Base-by-base conservation (phyloP, 371 early-diverging fungal genomes). In the Mortierella sp. region DNA sequence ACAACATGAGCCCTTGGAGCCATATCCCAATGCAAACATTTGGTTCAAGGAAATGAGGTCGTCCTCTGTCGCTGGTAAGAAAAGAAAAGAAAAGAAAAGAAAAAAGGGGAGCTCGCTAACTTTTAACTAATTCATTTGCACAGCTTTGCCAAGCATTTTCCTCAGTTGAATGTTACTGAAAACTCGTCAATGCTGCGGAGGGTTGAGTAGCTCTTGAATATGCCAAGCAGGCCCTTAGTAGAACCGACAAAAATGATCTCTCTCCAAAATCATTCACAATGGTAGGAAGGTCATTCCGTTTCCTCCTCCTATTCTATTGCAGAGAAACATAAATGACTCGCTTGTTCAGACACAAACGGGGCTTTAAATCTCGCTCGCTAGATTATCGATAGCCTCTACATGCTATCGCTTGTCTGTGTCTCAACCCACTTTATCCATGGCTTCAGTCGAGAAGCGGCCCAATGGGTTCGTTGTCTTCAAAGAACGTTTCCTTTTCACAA, bases 391-490 rank as follows among this genome's bases (percentile, higher is more conserved):
- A 25, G 61, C 28, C 29, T 64, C 12, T 64, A 68, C 51, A 68
- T 74, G 74, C 48, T 74, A 46, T 60, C 74, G n/a, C 48, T 74
- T n/a, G 44, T 60, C 1, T 74, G 68, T 14, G 29, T 61, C 19
- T 19, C 56, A 7, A 53, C 65, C 0, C 26, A 64, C 14, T 56
- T 74, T 47, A 52, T 68, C 15, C 68, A 68, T 18, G 28, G 46
- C 3, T 74, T 50, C 65, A 68, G 65, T 28, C 68, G 64, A 1
- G 68, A 74, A 29, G 69, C 69, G 7, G 30, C 68, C 0, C 52
- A 57, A 0, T 74, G 74, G 74, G 53, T 74, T 23, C 50, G 52
- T 4, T 51, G 57, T 16, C 64, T 74, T 21, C 28, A 52, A 37
- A 16, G 7, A 25, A 56, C 30, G 12, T 68, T 74, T 44, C 69